Evolutionary conservation across 192 early-diverging fungal genomes (phyloP).

Genomic region (Allomyces macrogynus): DNA sequence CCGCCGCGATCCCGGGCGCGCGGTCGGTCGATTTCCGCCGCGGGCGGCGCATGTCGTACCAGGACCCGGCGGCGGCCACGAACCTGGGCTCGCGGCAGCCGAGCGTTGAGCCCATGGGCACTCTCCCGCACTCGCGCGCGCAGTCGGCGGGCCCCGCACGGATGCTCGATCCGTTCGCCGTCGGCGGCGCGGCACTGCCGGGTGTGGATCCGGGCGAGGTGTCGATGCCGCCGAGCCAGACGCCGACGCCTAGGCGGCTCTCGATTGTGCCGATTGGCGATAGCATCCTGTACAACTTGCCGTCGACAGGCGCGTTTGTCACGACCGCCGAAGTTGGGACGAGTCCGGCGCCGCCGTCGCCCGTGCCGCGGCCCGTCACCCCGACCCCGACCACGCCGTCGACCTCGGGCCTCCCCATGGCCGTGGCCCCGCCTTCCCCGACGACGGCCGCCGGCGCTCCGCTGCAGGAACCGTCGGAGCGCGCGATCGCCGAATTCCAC

Average conservation of each 20-base stretch:
- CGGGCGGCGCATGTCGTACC: background rate
- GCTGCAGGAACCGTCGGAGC: constrained; percentile 9
- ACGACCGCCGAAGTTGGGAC: too few relatives aligned
- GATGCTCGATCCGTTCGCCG: too few relatives aligned
- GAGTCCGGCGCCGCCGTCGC: too few relatives aligned
- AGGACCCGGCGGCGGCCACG: background rate
- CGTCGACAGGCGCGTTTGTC: too few relatives aligned
- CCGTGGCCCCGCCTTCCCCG: background rate
- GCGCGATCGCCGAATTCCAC: constrained; percentile 41
- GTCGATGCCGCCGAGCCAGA: background rate
- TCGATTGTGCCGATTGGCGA: background rate
- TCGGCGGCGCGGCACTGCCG: too few relatives aligned
- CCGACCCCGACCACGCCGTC: too few relatives aligned
- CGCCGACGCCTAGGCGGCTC: background rate
- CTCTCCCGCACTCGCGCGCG: too few relatives aligned
- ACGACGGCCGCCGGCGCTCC: background rate
- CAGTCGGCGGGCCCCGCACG: too few relatives aligned
- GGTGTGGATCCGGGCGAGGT: too few relatives aligned
- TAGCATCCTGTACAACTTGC: background rate
- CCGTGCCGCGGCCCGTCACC: too few relatives aligned
- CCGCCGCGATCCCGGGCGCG: background rate
- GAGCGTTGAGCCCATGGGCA: background rate
- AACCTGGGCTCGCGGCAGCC: background rate
- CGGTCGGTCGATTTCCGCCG: background rate
- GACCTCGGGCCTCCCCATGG: background rate